Evolutionary conservation across 2,329 filamentous ascomycete species (phyloP), one percentile per base, ranked within the genome.

Genomic region (Verticillium alfalfae): DNA sequence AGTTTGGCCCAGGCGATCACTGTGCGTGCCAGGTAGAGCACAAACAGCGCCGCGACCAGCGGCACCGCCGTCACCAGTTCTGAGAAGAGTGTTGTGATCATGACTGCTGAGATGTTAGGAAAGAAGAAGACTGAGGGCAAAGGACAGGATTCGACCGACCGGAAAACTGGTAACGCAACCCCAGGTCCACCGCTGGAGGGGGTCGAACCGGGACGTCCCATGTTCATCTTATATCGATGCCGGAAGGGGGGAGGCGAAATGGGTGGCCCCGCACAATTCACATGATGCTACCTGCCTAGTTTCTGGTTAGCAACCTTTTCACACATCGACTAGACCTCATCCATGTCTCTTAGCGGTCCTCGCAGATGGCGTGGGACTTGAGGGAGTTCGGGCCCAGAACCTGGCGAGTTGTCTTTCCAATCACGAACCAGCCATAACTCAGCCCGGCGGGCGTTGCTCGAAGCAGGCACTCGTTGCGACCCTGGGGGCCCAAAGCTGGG

Each of bases 1-100:
- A 72, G 45, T 45, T 64, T 67, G 9, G 57, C 12, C 12, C 59
- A 60, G 1, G 55, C 8, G 57, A 58, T 4, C 2, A 60, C 12
- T 4, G 61, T 45, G 16, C 45, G 34, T 7, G 22, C 34, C 13
- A 57, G n/a, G 9, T 22, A 22, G 2, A 38, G 10, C 18, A 34
- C 55, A 34, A 52, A 26, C 45, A 57, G 55, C 34, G 10, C 34
- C 10, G 16, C 55, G 31, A n/a, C 16, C 55, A 57, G 55, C 55
- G n/a, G 16, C 34, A 22, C 34, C 34, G n/a, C 55, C 5, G 36
- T 22, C 10, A 57, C 13, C 6, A 13, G 10, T 18, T 5, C 34
- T 6, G 34, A 38, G 22, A 36, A 18, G 16, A 57, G 36, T 2
- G 9, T 34, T n/a, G 36, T 13, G 55, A 57, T 57, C 45, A 52